Base-by-base conservation (phyloP, 768 basidiomycete genomes). In the Sporobolomyces roseus region DNA sequence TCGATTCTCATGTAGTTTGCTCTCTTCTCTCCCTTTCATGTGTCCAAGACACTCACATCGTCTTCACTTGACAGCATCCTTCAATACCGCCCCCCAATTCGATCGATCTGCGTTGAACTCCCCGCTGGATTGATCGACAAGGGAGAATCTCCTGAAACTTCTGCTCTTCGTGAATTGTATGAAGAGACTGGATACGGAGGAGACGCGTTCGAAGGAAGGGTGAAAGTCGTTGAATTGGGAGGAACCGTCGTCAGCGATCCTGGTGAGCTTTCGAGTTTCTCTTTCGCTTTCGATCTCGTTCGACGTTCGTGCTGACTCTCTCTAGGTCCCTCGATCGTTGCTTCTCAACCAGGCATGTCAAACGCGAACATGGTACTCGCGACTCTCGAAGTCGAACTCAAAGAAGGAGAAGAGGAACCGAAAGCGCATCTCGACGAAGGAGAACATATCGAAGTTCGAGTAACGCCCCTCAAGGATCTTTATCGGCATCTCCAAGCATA, bases 311-410 rank as follows among this genome's bases (percentile, higher is more conserved):
- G n/a, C n/a, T n/a, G n/a, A n/a, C n/a, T 41, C 38, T 41, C 38
- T 25, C 36, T 43, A n/a, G 23, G n/a, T n/a, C n/a, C 21, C 27
- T 30, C 6, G 35, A 38, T 29, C 8, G 4, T 6, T 56, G 23
- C 27, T 30, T n/a, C 55, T 6, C 32, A 23, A 43, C 61, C 62
- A 90, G 92, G 93, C 14, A 93, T 98, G 92, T 88, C 90, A 25
- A 91, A 86, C 50, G 89, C 93, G 17, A 94, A 89, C 76, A 93
- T 93, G 90, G 87, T 90, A 74, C 84, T 96, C 27, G 86, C 91
- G 53, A 82, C 87, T 23, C 81, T 93, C 45, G 71, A 72, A 66
- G 88, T 50, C 77, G 81, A 38, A 62, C 80, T 94, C 70, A 84
- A 87, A 69, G 82, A 81, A 21, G 74, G 76, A 23, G 77, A 79